These are phyloP conservation scores for Penicillium sp. DNA, from an alignment of 2,329 filamentous ascomycete genomes.

Conservation along the genomic window DNA sequence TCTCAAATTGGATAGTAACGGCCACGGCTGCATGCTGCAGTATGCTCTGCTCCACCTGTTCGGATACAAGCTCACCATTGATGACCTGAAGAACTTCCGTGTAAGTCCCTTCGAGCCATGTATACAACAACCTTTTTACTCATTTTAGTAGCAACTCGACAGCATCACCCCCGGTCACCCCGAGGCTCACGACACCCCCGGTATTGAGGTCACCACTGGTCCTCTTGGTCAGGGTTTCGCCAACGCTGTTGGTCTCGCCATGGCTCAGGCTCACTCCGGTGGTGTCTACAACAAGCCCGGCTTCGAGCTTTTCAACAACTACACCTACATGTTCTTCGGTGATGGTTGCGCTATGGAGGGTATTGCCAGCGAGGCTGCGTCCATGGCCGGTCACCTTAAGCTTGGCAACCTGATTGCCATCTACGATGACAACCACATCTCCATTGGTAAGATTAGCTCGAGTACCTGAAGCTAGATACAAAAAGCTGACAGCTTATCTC, in stretches of 20 bases:
- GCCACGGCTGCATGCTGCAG: conserved; percentile 98
- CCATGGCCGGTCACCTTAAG: conserved; percentile 91
- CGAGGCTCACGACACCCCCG: conserved; percentile 93
- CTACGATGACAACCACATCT: conserved; percentile 99
- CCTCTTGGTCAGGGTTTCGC: conserved; percentile 96
- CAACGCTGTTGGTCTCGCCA: conserved; percentile 96
- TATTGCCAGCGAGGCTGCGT: conserved; percentile 88
- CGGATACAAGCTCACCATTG: conserved; percentile 80
- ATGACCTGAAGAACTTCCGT: conserved; percentile 95
- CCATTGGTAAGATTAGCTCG: conserved; percentile 56
- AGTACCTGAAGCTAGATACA: neutral
- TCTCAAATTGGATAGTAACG: conserved; percentile 66
- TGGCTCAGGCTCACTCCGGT: conserved; percentile 88
- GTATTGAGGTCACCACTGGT: conserved; percentile 96
- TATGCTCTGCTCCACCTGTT: conserved; percentile 97
- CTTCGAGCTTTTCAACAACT: conserved; percentile 88
- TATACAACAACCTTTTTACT: conserved; percentile 1
- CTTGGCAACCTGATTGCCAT: conserved; percentile 95
- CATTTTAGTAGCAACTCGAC: conserved; percentile 57
- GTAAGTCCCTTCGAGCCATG: conserved; percentile 56
- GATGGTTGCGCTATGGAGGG: conserved; percentile 99
- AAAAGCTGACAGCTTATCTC: conserved; percentile 10
- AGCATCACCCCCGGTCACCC: conserved; percentile 94
- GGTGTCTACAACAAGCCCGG: conserved; percentile 96
- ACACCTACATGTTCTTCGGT: conserved; percentile 95